Percentiles rank a stretch among this genome's conserved stretches.
Conservation (phyloP, 1,284 basidiomycete species). For the Ganoderma multipileum region DNA sequence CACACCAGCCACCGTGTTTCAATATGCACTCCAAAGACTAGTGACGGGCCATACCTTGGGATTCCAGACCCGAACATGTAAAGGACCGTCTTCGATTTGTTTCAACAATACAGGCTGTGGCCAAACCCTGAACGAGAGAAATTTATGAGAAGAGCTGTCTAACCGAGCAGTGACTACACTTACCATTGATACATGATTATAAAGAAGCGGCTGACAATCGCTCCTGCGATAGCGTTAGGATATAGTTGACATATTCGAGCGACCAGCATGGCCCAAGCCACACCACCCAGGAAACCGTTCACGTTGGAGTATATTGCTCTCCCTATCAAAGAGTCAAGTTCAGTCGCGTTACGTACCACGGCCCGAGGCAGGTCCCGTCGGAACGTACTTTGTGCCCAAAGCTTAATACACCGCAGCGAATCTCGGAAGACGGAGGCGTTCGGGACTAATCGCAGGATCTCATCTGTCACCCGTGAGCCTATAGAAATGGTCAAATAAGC, state of each 20-base stretch:
- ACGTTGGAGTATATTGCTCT: slow-evolving; percentile 99
- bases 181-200: slow-evolving; percentile 97
- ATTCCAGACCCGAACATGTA: slow-evolving; percentile 98
- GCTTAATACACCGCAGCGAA: slow-evolving; percentile 93
- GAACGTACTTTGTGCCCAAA: slow-evolving; percentile 95
- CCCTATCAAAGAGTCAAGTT: slow-evolving; percentile 50
- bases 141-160: slow-evolving; percentile 18
- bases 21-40: background rate
- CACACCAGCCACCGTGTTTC: background rate
- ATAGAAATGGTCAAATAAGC: background rate
- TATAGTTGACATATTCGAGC: slow-evolving; percentile 99
- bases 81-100: slow-evolving; percentile 94
- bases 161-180: slow-evolving; percentile 34
- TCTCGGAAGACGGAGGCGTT: slow-evolving; percentile 95
- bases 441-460: slow-evolving; percentile 95
- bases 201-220: slow-evolving; percentile 97
- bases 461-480: slow-evolving; percentile 97
- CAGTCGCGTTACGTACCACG: slow-evolving; percentile 16
- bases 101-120: slow-evolving; percentile 97
- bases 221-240: slow-evolving; percentile 93
- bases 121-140: slow-evolving; percentile 76
- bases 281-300: slow-evolving; percentile 97
- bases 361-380: background rate
- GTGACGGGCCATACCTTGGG: slow-evolving; percentile 69
- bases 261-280: slow-evolving; percentile 98